Conservation (phyloP, 768 basidiomycete species). For the Macrocybe gigantea region DNA sequence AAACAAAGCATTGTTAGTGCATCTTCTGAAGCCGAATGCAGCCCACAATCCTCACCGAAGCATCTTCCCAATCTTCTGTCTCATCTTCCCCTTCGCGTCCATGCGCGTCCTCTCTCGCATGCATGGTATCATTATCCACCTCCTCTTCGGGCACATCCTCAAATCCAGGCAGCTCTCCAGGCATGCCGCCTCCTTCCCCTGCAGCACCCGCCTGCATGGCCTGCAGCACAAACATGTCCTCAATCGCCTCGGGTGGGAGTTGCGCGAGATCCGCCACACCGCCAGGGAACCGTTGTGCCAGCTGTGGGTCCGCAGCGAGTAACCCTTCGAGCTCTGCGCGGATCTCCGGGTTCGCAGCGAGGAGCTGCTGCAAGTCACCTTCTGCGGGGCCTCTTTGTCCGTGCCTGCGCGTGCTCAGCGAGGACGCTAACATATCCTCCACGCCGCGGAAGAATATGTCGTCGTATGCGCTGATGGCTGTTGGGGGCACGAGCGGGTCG, state of each 20-base stretch:
- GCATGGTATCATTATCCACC: background rate
- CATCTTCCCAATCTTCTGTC: constrained; percentile 39
- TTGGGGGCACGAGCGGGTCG: constrained; percentile 80
- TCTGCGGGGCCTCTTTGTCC: constrained; percentile 19
- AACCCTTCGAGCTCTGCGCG: constrained; percentile 36
- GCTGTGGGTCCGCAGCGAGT: constrained; percentile 52
- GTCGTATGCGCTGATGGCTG: constrained; percentile 58
- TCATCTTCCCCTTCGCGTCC: constrained; percentile 17
- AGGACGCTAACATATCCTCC: constrained; percentile 41
- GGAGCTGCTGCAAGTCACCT: constrained; percentile 29
- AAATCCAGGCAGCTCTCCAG: constrained; percentile 35
- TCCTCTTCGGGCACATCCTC: constrained; percentile 14
- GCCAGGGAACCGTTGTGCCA: constrained; percentile 47
- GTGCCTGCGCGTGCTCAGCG: background rate
- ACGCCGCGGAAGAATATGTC: constrained; percentile 66
- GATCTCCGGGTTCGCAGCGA: constrained; percentile 43
- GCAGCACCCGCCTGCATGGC: constrained; percentile 47
- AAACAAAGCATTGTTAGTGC: background rate
- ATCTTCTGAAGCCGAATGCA: background rate
- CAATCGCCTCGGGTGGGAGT: constrained; percentile 61
- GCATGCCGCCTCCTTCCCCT: constrained; percentile 37
- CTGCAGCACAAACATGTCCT: constrained; percentile 51
- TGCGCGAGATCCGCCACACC: constrained; percentile 47
- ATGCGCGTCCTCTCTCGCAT: background rate
- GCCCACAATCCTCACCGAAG: constrained; percentile 35